A percentile compares a stretch with the other conserved stretches of the same genome.
phyloP scores from a whole-genome alignment of 2,329 filamentous ascomycete species.

The Aspergillus neotritici region DNA sequence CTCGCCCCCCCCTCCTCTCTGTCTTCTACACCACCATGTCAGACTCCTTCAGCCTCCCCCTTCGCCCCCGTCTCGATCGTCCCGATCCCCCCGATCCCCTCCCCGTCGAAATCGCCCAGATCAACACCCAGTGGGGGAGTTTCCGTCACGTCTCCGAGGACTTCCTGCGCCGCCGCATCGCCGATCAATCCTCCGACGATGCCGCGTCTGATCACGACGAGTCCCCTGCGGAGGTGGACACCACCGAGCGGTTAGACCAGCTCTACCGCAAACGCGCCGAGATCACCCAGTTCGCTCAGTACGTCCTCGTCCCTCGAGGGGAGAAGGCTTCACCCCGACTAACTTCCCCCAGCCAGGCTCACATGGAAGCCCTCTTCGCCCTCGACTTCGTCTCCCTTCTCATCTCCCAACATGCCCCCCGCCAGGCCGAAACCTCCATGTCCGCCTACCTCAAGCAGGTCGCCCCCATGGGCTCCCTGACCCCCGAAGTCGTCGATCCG shows the following conservation, averaged over 20 bases:
- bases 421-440: constrained; percentile 63
- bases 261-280: constrained; percentile 42
- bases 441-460: constrained; percentile 64
- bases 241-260: constrained; percentile 36
- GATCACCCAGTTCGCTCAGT: constrained; percentile 42
- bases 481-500: constrained; percentile 58
- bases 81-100: constrained; percentile 56
- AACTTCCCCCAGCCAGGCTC: constrained; percentile 33
- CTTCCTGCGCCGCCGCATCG: constrained; percentile 64
- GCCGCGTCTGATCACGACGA: constrained; percentile 29
- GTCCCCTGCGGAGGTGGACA: constrained; percentile 27
- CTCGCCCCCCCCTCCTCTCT: background rate
- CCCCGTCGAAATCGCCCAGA: constrained; percentile 69
- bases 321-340: constrained; percentile 7
- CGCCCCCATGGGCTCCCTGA: constrained; percentile 69
- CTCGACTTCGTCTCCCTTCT: constrained; percentile 80
- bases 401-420: constrained; percentile 72
- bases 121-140: constrained; percentile 71
- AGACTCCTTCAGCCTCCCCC: constrained; percentile 49
- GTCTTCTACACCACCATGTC: constrained; percentile 25
- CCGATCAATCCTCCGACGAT: constrained; percentile 45
- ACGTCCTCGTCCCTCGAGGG: constrained; percentile 9
- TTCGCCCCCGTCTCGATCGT: constrained; percentile 50
- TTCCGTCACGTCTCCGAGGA: constrained; percentile 76
- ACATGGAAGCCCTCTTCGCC: constrained; percentile 53